Evolutionary conservation across 768 basidiomycete genomes (phyloP).

Genomic region (Lactarius psammicola): DNA sequence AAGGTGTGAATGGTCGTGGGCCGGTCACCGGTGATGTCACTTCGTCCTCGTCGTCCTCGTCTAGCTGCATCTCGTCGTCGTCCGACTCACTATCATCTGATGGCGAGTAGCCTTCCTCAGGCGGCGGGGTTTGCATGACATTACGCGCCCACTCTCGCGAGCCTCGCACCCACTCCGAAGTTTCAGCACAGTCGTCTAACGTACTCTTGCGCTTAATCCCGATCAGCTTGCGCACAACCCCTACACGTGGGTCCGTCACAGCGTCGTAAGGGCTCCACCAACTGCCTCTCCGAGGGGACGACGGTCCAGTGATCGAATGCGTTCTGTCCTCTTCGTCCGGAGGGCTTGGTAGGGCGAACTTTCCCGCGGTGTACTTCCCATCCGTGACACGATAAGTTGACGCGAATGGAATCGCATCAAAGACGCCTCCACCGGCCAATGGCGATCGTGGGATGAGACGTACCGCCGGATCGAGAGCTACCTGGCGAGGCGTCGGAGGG

Average conservation of each 20-base stretch:
- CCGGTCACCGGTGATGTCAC: slow-evolving; percentile 32
- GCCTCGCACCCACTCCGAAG: slow-evolving; percentile 44
- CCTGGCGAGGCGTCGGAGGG: slow-evolving; percentile 19
- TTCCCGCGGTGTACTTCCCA: slow-evolving; percentile 72
- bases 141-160: slow-evolving; percentile 49
- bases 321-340: slow-evolving; percentile 45
- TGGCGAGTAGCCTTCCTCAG: slow-evolving; percentile 37
- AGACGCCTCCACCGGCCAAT: slow-evolving; percentile 37
- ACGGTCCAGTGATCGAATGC: slow-evolving; percentile 18
- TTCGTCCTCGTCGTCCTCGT: slow-evolving; percentile 34
- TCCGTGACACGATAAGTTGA: slow-evolving; percentile 60
- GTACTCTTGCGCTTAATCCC: slow-evolving; percentile 65
- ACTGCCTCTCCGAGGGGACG: slow-evolving; percentile 38
- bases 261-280: slow-evolving; percentile 58
- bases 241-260: slow-evolving; percentile 69
- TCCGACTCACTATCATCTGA: slow-evolving; percentile 41
- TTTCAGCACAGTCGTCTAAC: slow-evolving; percentile 38
- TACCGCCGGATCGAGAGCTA: slow-evolving; percentile 25
- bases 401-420: slow-evolving; percentile 77
- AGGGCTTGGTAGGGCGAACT: slow-evolving; percentile 68
- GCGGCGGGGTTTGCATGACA: slow-evolving; percentile 30
- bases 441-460: slow-evolving; percentile 29
- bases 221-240: slow-evolving; percentile 63
- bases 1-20: slow-evolving; percentile 66
- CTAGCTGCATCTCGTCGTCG: slow-evolving; percentile 38